A percentile compares a stretch with the other conserved stretches of the same genome.
phyloP scores from a whole-genome alignment of 768 basidiomycete genomes.

The Leucocoprinus sp. region DNA sequence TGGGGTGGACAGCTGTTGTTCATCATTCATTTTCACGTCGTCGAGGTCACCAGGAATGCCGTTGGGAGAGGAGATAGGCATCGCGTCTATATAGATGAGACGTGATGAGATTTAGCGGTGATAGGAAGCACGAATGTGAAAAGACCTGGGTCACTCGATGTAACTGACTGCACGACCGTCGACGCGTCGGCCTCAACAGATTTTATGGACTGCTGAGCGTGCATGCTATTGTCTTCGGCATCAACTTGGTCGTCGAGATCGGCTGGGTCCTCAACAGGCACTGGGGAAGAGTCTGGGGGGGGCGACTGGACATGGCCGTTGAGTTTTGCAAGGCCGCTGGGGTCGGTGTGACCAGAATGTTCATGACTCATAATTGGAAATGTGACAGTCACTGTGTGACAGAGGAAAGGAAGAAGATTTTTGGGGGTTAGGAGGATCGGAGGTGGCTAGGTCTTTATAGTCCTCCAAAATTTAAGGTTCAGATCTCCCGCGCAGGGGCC shows the following conservation, averaged over 20 bases:
- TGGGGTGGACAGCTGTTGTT: conserved; percentile 19
- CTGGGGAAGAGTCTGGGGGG: conserved; percentile 47
- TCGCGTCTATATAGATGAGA: conserved; percentile 30
- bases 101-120: conserved; percentile 15
- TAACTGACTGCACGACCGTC: conserved; percentile 34
- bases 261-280: conserved; percentile 45
- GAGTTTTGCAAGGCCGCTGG: conserved; percentile 25
- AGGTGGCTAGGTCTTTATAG: conserved; percentile 75
- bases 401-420: conserved; percentile 51
- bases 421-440: conserved; percentile 67
- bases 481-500: conserved; percentile 75
- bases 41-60: conserved; percentile 39
- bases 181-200: conserved; percentile 33
- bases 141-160: conserved; percentile 44
- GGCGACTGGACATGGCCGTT: conserved; percentile 29
- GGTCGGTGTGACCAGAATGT: conserved; percentile 28
- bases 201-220: conserved; percentile 50
- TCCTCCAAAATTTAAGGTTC: conserved; percentile 75
- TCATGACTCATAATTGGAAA: conserved; percentile 58
- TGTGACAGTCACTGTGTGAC: conserved; percentile 75
- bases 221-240: conserved; percentile 62
- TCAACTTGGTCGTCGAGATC: conserved; percentile 55
- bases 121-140: conserved; percentile 13
- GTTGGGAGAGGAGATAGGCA: conserved; percentile 34
- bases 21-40: conserved; percentile 56